A percentile compares a stretch with the other conserved stretches of the same genome.
phyloP scores from a whole-genome alignment of 2,329 filamentous ascomycete species.

The Scedosporium aurantiacum region DNA sequence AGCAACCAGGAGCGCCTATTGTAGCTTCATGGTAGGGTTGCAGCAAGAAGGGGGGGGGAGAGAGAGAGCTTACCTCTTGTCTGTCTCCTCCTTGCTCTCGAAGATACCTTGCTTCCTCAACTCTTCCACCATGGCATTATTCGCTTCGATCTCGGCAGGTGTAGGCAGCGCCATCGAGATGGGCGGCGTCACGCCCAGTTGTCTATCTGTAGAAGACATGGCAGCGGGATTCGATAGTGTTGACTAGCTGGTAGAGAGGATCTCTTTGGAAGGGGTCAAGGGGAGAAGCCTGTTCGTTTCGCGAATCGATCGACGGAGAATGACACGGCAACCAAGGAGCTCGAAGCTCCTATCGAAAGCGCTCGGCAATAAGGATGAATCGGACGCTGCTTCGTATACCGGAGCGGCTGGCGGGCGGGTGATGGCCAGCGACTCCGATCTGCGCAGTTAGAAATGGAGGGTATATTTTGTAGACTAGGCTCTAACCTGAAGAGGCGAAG shows the following conservation, averaged over 20 bases:
- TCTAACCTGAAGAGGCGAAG: not conserved
- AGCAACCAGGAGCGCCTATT: no score
- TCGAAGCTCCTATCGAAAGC: not conserved
- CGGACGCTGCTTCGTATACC: not conserved
- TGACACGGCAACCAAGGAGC: not conserved
- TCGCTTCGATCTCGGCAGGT: slow-evolving; percentile 62
- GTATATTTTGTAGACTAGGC: not conserved
- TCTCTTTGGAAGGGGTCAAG: not conserved
- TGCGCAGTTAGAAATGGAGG: not conserved
- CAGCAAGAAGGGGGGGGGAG: no score
- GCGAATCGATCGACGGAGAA: not conserved
- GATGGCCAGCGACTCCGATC: not conserved
- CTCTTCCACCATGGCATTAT: slow-evolving; percentile 70
- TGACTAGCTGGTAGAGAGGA: not conserved
- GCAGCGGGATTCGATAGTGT: not conserved
- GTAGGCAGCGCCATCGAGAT: slow-evolving; percentile 72
- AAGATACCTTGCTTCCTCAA: slow-evolving; percentile 86
- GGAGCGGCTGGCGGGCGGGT: not conserved
- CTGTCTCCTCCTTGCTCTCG: slow-evolving; percentile 70
- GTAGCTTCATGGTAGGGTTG: no score
- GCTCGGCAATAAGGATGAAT: not conserved
- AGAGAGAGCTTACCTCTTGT: slow-evolving; percentile 54
- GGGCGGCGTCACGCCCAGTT: slow-evolving; percentile 64
- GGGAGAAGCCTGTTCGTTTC: not conserved
- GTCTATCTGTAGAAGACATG: slow-evolving; percentile 3